Conservation (phyloP, 768 basidiomycete species). For the Psilocybe tampanensis region DNA sequence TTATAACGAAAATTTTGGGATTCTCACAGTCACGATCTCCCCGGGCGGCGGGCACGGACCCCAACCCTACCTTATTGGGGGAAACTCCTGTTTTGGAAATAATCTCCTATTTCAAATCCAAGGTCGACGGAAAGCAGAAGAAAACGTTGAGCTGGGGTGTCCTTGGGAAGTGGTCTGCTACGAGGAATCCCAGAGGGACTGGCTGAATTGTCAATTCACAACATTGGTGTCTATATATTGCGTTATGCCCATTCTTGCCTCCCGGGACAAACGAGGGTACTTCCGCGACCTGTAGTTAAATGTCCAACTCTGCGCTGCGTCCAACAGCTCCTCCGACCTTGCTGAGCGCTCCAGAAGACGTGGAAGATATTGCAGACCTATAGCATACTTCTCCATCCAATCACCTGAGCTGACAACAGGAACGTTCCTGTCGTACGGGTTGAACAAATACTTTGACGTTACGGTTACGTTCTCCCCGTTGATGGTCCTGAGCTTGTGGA, state of each 20-base stretch:
- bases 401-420: neutral
- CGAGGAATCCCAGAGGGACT: too few relatives aligned
- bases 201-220: too few relatives aligned
- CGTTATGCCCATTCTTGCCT: too few relatives aligned
- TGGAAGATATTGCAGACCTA: neutral
- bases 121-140: too few relatives aligned
- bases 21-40: conserved; percentile 22
- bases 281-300: neutral
- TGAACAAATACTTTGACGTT: neutral
- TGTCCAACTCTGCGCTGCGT: neutral
- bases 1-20: conserved; percentile 1
- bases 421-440: neutral
- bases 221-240: too few relatives aligned
- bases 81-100: neutral
- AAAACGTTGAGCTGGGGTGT: too few relatives aligned
- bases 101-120: too few relatives aligned
- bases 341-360: neutral
- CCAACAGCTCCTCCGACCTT: neutral
- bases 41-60: neutral
- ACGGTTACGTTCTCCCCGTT: too few relatives aligned
- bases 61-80: too few relatives aligned
- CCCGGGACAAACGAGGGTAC: too few relatives aligned
- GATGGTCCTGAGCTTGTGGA: too few relatives aligned
- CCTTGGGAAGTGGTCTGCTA: too few relatives aligned
- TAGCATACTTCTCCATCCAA: neutral